Conservation (phyloP, 2,329 filamentous ascomycete genomes). For the Onygena corvina region DNA sequence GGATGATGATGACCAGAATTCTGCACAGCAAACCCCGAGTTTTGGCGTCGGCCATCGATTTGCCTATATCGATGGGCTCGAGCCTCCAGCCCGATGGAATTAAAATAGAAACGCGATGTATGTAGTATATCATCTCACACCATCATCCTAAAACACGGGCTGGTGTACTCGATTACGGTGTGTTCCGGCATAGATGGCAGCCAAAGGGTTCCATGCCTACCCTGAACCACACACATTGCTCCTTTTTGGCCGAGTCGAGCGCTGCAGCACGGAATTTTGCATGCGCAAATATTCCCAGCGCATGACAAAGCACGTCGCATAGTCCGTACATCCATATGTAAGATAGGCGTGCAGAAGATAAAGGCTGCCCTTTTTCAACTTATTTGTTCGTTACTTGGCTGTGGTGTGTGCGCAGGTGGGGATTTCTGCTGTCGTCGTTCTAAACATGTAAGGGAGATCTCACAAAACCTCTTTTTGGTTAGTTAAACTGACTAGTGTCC, state of each 20-base stretch:
- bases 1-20: background rate
- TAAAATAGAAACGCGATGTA: background rate
- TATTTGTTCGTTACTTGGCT: background rate
- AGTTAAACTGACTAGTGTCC: too few relatives aligned
- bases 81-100: background rate
- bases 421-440: background rate
- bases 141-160: background rate
- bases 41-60: background rate
- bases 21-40: conserved; percentile 1
- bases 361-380: background rate
- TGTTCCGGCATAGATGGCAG: too few relatives aligned
- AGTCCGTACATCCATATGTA: too few relatives aligned
- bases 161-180: too few relatives aligned
- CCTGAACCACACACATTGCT: too few relatives aligned
- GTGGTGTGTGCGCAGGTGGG: background rate
- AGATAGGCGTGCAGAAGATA: background rate
- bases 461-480: background rate
- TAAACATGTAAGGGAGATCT: conserved; percentile 9
- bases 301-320: background rate
- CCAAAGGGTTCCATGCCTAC: too few relatives aligned
- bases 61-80: background rate
- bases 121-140: background rate
- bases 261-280: background rate
- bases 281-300: background rate
- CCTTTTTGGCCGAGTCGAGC: background rate